Evolutionary conservation across 306 rosid genomes (phyloP).

Genomic region (Echinosophora koreensis): DNA sequence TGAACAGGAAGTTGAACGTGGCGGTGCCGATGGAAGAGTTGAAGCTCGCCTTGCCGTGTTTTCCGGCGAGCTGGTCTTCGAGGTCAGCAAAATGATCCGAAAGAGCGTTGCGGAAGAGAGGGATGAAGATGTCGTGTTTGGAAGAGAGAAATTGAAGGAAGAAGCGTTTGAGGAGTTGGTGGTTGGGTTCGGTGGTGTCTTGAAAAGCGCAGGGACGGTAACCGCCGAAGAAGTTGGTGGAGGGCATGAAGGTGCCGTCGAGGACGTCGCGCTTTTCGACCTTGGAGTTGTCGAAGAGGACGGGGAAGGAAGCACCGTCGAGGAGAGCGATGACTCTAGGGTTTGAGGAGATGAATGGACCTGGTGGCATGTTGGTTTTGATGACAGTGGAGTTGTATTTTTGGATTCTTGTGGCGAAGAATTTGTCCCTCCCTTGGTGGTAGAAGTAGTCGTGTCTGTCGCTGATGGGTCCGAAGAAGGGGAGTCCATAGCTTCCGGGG

Average conservation of each 20-base stretch:
- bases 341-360: constrained; percentile 65
- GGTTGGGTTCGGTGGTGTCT: constrained; percentile 73
- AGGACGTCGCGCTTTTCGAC: constrained; percentile 73
- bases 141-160: constrained; percentile 55
- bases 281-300: constrained; percentile 71
- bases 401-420: constrained; percentile 55
- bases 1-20: constrained; percentile 59
- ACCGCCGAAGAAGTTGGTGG: constrained; percentile 72
- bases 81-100: constrained; percentile 58
- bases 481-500: constrained; percentile 75
- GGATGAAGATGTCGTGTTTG: constrained; percentile 53
- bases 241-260: constrained; percentile 88
- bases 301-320: constrained; percentile 65
- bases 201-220: constrained; percentile 69
- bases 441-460: constrained; percentile 79
- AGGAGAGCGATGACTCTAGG: constrained; percentile 70
- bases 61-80: constrained; percentile 45
- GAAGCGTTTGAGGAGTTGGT: constrained; percentile 57
- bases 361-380: constrained; percentile 82
- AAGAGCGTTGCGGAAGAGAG: constrained; percentile 51
- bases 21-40: constrained; percentile 52
- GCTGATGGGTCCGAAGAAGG: constrained; percentile 63
- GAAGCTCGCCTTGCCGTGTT: constrained; percentile 46
- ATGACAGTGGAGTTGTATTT: constrained; percentile 71
- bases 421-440: constrained; percentile 70